Conservation (phyloP, 495 filamentous ascomycete genomes). For the Apodospora peruviana region DNA sequence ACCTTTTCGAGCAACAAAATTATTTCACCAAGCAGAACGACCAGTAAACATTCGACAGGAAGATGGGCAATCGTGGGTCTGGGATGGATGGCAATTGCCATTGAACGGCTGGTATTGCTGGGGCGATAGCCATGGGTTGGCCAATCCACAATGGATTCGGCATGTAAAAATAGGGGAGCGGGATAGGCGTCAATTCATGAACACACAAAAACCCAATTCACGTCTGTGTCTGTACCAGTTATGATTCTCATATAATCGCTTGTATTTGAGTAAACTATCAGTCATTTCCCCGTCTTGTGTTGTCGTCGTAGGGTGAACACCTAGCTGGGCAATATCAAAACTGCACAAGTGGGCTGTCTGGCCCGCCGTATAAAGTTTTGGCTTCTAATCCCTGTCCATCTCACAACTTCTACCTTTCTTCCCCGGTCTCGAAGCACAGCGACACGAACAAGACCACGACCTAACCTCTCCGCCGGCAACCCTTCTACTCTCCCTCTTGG, state of each 20-base stretch:
- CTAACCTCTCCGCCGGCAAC: too few species aligned
- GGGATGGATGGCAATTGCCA: neutral
- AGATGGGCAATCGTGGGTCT: neutral
- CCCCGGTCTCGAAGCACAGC: too few species aligned
- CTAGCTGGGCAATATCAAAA: conserved; percentile 12
- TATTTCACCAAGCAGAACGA: conserved; percentile 52
- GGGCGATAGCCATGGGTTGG: neutral
- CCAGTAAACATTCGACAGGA: too few species aligned
- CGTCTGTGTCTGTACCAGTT: too few species aligned
- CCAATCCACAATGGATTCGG: neutral
- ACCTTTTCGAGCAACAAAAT: conserved; percentile 89
- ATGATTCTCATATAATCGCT: too few species aligned
- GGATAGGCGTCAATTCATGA: neutral
- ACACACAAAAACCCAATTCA: neutral
- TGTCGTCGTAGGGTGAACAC: too few species aligned
- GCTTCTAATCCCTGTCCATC: conserved; percentile 4
- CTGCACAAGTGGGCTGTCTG: conserved; percentile 14
- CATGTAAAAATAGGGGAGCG: conserved; percentile 4
- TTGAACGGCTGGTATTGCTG: neutral
- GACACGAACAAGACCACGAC: too few species aligned
- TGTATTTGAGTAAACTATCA: too few species aligned
- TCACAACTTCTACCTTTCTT: neutral
- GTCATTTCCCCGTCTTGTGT: too few species aligned
- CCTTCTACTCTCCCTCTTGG: neutral
- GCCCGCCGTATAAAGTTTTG: conserved; percentile 41